Conservation (phyloP, 768 basidiomycete genomes). For the Macrolepiota albuminosa region DNA sequence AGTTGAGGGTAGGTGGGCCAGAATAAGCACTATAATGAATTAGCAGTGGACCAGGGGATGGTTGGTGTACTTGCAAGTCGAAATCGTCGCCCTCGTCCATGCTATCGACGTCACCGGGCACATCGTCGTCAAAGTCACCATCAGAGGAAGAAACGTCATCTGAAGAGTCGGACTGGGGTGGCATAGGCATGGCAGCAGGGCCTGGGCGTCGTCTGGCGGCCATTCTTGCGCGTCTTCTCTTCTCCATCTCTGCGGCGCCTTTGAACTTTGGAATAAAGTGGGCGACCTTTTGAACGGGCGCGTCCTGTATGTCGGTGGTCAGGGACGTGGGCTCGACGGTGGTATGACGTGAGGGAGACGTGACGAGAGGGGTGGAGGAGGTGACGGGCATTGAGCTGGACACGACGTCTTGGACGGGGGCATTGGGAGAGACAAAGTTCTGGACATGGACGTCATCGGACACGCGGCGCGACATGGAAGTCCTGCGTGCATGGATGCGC, state of each 20-base stretch:
- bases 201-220: constrained; percentile 51
- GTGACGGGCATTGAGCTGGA: constrained; percentile 26
- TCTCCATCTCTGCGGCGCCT: constrained; percentile 85
- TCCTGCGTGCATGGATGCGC: constrained; percentile 64
- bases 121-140: constrained; percentile 47
- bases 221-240: constrained; percentile 59
- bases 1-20: constrained; percentile 45
- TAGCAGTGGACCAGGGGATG: neutral
- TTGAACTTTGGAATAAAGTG: constrained; percentile 77
- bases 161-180: constrained; percentile 49
- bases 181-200: constrained; percentile 25
- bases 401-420: constrained; percentile 29
- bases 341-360: constrained; percentile 12
- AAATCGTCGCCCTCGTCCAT: constrained; percentile 72
- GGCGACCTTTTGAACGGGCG: constrained; percentile 45
- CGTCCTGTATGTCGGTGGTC: constrained; percentile 36
- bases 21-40: constrained; percentile 53
- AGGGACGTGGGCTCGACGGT: constrained; percentile 21
- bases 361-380: constrained; percentile 20
- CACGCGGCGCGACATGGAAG: constrained; percentile 46
- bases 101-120: constrained; percentile 38
- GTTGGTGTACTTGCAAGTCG: constrained; percentile 58
- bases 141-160: constrained; percentile 46
- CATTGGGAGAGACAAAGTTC: constrained; percentile 28
- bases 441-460: constrained; percentile 33